These are phyloP conservation scores for Gossypium rotundifolium DNA, from an alignment of 345 rosid genomes.

Conservation along the genomic window DNA sequence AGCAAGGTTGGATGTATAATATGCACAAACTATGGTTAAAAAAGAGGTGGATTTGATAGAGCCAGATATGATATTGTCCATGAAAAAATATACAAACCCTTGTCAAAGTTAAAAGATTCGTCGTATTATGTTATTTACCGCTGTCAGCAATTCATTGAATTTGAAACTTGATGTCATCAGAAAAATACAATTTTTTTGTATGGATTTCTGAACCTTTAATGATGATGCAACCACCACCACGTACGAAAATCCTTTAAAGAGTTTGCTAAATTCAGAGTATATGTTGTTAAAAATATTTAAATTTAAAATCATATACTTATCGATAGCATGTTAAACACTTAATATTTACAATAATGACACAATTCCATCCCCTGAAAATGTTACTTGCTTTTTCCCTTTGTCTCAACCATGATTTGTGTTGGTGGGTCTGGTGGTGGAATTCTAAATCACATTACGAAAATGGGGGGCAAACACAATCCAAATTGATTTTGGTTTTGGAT, in stretches of 20 bases:
- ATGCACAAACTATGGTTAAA: slow-evolving; percentile 20
- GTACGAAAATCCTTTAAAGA: too few species aligned
- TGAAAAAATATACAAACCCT: not conserved
- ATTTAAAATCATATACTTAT: too few species aligned
- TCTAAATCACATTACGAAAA: slow-evolving; percentile 35
- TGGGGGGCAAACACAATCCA: slow-evolving; percentile 77
- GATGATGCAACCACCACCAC: too few species aligned
- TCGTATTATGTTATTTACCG: not conserved
- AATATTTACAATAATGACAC: slow-evolving; percentile 31
- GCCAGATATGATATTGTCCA: not conserved
- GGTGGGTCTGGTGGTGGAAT: slow-evolving; percentile 56
- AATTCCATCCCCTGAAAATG: slow-evolving; percentile 32
- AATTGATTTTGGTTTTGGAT: slow-evolving; percentile 58
- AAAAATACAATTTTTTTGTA: not conserved
- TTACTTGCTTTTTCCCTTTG: slow-evolving; percentile 33
- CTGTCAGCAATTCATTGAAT: not conserved
- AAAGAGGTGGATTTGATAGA: not conserved
- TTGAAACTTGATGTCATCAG: not conserved
- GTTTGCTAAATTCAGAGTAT: too few species aligned
- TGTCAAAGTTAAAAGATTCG: not conserved
- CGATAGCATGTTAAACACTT: too few species aligned
- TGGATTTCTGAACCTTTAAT: too few species aligned
- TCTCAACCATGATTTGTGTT: slow-evolving; percentile 48
- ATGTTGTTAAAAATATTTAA: too few species aligned
- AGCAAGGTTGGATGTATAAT: slow-evolving; percentile 43